These are phyloP conservation scores for Sideroxylon spinosum DNA, from an alignment of 179 eudicot species.

Conservation along the genomic window DNA sequence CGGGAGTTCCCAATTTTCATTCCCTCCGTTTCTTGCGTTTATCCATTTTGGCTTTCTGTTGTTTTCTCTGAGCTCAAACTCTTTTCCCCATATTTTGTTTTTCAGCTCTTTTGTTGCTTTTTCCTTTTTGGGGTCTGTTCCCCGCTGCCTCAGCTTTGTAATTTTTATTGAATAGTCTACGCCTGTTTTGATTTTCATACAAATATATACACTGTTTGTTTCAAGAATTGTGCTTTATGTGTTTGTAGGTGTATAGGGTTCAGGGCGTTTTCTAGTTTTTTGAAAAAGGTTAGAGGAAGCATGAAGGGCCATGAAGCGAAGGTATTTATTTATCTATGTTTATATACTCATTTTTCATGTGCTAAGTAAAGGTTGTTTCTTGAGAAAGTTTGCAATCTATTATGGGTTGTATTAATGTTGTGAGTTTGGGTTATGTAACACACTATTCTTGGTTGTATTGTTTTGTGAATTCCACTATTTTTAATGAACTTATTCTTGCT, in stretches of 20 bases:
- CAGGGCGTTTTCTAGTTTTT: not conserved
- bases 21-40: not conserved
- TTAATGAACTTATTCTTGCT: not conserved
- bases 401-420: not conserved
- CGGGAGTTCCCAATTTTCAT: not conserved
- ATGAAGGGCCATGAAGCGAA: constrained; percentile 21
- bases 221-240: not conserved
- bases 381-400: not conserved
- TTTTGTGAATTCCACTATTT: not conserved
- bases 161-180: not conserved
- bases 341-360: not conserved
- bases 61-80: not conserved
- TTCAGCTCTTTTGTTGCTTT: not conserved
- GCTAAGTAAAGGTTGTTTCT: not conserved
- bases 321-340: not conserved
- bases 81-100: not conserved
- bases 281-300: not conserved
- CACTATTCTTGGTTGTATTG: not conserved
- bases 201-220: not conserved
- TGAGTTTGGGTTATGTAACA: not conserved
- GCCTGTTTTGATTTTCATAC: not conserved
- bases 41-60: not conserved
- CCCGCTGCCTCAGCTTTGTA: not conserved
- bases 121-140: not conserved
- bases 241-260: not conserved